Percentiles rank a stretch among this genome's conserved stretches.
These are phyloP conservation scores for Flaveria brownii DNA, from an alignment of 129 eudicot species.

Conservation along the genomic window DNA sequence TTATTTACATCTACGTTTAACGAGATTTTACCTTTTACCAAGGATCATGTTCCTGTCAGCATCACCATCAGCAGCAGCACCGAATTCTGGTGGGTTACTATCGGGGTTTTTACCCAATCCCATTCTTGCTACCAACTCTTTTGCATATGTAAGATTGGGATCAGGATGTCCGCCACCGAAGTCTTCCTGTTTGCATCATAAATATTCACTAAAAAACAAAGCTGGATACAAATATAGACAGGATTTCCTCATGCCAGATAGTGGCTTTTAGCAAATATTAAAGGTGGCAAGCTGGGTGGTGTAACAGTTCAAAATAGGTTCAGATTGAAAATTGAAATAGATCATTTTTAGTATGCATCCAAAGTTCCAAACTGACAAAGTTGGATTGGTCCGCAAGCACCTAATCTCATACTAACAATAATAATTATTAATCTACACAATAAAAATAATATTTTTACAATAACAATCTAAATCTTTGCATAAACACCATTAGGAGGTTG, in stretches of 20 bases:
- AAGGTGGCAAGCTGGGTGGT: background rate
- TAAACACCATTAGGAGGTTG: background rate
- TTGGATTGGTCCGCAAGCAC: background rate
- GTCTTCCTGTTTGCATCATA: conserved; percentile 64
- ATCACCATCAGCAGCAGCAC: conserved; percentile 99
- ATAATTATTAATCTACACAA: background rate
- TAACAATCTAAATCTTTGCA: background rate
- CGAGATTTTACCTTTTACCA: conserved; percentile 67
- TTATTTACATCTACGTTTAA: background rate
- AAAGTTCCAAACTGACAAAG: background rate
- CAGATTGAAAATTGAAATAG: background rate
- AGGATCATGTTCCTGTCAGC: conserved; percentile 97
- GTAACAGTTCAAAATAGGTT: background rate
- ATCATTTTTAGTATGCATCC: background rate
- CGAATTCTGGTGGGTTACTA: conserved; percentile 83
- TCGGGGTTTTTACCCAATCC: conserved; percentile 76
- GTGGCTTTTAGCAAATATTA: background rate
- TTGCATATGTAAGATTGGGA: conserved; percentile 91
- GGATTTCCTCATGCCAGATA: background rate
- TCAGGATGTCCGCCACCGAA: conserved; percentile 99
- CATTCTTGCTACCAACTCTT: conserved; percentile 90
- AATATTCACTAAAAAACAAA: background rate
- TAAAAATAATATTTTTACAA: background rate
- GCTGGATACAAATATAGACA: conserved; percentile 7
- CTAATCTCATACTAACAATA: background rate